Evolutionary conservation across 1,139 yeast genomes (phyloP).

Genomic region (Kodamaea alishanica): DNA sequence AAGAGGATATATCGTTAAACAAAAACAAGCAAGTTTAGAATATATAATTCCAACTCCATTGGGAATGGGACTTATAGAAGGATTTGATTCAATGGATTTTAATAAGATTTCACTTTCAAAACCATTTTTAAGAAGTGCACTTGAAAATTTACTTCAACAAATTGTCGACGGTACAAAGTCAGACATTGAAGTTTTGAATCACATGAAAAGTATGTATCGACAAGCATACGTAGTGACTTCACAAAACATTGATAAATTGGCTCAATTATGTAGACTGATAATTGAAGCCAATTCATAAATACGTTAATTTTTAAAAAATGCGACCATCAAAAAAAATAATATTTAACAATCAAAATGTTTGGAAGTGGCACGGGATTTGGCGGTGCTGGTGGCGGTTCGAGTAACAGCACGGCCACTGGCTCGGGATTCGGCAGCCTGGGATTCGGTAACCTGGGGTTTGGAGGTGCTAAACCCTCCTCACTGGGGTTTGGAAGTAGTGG

Average conservation of each 20-base stretch:
- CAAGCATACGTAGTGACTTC: conserved; percentile 51
- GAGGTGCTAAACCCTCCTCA: neutral
- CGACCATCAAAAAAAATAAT: too few species aligned
- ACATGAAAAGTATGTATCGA: conserved; percentile 57
- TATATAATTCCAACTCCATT: conserved; percentile 71
- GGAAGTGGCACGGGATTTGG: conserved; percentile 1
- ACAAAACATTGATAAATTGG: conserved; percentile 28
- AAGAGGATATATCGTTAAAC: conserved; percentile 64
- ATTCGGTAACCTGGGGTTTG: conserved; percentile 2
- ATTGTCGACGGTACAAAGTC: conserved; percentile 64
- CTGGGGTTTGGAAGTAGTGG: conserved; percentile 7
- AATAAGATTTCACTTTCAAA: conserved; percentile 74
- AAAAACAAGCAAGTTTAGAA: conserved; percentile 30
- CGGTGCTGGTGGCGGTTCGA: too few species aligned
- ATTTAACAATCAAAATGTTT: too few species aligned
- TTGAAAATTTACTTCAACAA: conserved; percentile 64
- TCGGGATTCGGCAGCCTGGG: conserved; percentile 4
- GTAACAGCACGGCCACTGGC: neutral
- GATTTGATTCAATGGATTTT: conserved; percentile 76
- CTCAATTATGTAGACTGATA: conserved; percentile 21
- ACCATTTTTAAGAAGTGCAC: conserved; percentile 76
- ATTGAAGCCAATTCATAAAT: conserved; percentile 8
- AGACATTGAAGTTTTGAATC: conserved; percentile 53
- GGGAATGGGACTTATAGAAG: conserved; percentile 87
- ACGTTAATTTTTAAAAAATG: too few species aligned